phyloP scores from a whole-genome alignment of 2,329 filamentous ascomycete species.

The Penicillium glabrum region DNA sequence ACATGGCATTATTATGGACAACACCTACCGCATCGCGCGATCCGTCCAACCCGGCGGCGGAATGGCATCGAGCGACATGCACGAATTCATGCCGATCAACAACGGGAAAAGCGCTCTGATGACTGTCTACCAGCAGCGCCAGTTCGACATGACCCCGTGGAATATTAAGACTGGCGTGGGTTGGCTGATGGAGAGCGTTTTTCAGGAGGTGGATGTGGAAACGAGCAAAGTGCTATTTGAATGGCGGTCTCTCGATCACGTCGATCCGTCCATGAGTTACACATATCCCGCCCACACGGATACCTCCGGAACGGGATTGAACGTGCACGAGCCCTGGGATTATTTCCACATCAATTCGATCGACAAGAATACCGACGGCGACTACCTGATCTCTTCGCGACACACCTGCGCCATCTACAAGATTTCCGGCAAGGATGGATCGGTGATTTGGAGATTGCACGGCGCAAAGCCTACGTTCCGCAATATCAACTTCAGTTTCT shows the following conservation, averaged over 20 bases:
- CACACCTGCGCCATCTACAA: conserved; percentile 44
- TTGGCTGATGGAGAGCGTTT: conserved; percentile 54
- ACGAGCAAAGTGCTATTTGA: conserved; percentile 50
- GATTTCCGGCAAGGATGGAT: conserved; percentile 40
- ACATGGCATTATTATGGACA: conserved; percentile 55
- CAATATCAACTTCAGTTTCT: conserved; percentile 43
- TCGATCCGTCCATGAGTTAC: conserved; percentile 49
- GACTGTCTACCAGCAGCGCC: conserved; percentile 44
- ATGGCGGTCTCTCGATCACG: conserved; percentile 52
- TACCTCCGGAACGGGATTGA: conserved; percentile 49
- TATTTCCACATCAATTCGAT: conserved; percentile 48
- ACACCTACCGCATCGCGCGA: conserved; percentile 49
- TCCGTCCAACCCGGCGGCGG: conserved; percentile 44
- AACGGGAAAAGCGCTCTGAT: conserved; percentile 43
- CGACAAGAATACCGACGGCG: conserved; percentile 42
- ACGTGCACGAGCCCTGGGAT: conserved; percentile 47
- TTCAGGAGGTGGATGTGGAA: conserved; percentile 55
- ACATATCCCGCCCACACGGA: conserved; percentile 46
- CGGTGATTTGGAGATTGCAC: conserved; percentile 40
- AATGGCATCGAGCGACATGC: conserved; percentile 51
- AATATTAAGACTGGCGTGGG: conserved; percentile 47
- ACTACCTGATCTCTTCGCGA: conserved; percentile 44
- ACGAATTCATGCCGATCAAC: conserved; percentile 52
- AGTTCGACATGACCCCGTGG: conserved; percentile 49
- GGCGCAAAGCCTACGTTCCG: conserved; percentile 38